Evolutionary conservation across 495 filamentous ascomycete species (phyloP).

Genomic region (Geopyxis carbonaria): DNA sequence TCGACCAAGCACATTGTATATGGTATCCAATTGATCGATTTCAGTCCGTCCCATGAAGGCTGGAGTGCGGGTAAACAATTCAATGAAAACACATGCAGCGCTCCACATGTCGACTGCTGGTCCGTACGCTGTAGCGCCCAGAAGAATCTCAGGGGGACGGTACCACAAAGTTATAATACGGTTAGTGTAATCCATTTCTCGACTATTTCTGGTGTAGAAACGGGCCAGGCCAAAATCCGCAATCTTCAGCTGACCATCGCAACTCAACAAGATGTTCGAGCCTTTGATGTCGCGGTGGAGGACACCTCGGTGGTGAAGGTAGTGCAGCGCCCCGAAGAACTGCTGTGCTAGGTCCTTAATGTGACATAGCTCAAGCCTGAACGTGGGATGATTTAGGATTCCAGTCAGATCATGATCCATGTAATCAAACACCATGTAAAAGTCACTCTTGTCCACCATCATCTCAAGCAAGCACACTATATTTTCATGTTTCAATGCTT

Average conservation of each 20-base stretch:
- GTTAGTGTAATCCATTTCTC: constrained; percentile 93
- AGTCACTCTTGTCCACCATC: constrained; percentile 97
- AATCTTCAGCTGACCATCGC: constrained; percentile 69
- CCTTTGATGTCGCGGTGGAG: constrained; percentile 92
- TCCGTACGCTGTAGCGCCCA: constrained; percentile 89
- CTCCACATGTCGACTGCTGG: constrained; percentile 96
- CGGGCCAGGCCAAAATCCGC: constrained; percentile 96
- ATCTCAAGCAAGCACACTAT: constrained; percentile 81
- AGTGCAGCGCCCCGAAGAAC: constrained; percentile 84
- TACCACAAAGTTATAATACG: constrained; percentile 99
- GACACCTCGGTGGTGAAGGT: constrained; percentile 84
- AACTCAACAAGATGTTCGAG: constrained; percentile 87
- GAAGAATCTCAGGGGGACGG: constrained; percentile 73
- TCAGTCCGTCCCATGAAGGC: constrained; percentile 93
- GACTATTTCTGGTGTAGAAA: constrained; percentile 66
- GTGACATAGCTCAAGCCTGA: constrained; percentile 65
- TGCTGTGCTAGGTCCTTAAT: constrained; percentile 91
- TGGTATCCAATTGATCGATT: constrained; percentile 89
- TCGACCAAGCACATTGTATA: constrained; percentile 82
- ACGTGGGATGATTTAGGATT: constrained; percentile 80
- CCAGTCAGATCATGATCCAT: constrained; percentile 80
- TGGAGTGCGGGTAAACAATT: constrained; percentile 88
- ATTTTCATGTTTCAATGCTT: constrained; percentile 80
- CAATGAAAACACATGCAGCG: constrained; percentile 88
- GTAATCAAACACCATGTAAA: constrained; percentile 99